A percentile compares a stretch with the other conserved stretches of the same genome.
phyloP scores from a whole-genome alignment of 106 monocot genomes.

The Phalaenopsis aphrodite region DNA sequence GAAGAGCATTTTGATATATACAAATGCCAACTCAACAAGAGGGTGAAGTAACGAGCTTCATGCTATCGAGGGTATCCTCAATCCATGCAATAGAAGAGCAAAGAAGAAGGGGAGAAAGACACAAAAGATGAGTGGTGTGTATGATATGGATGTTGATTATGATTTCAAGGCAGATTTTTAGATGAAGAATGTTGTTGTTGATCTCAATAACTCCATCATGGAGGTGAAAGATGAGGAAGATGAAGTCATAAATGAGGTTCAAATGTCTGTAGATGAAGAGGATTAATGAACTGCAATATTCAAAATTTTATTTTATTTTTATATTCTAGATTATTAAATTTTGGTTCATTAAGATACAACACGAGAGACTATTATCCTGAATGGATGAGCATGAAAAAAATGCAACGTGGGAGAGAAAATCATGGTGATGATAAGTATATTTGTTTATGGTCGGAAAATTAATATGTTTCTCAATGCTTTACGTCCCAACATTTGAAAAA shows the following conservation, averaged over 20 bases:
- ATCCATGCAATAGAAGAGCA: slow-evolving; percentile 54
- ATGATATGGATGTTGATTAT: slow-evolving; percentile 78
- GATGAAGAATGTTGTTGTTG: background rate
- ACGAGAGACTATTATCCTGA: too few species aligned
- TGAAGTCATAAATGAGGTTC: slow-evolving; percentile 17
- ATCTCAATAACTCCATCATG: background rate
- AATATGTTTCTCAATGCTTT: too few species aligned
- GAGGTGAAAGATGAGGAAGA: slow-evolving; percentile 4
- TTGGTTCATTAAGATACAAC: too few species aligned
- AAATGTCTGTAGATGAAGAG: slow-evolving; percentile 52
- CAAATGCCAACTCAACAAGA: slow-evolving; percentile 12
- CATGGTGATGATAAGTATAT: too few species aligned
- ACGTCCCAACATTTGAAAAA: too few species aligned
- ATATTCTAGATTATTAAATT: too few species aligned
- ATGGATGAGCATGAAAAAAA: too few species aligned
- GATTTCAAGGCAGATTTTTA: slow-evolving; percentile 85
- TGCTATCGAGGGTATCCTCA: slow-evolving; percentile 72
- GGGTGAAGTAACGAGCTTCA: slow-evolving; percentile 66
- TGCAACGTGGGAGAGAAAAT: too few species aligned
- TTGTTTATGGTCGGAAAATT: too few species aligned
- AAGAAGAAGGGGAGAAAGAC: slow-evolving; percentile 68
- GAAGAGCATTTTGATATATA: slow-evolving; percentile 13
- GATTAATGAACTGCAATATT: slow-evolving; percentile 5
- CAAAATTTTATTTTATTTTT: too few species aligned
- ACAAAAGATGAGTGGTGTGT: slow-evolving; percentile 21